phyloP scores from a whole-genome alignment of 345 rosid genomes.

The Balakata baccata region DNA sequence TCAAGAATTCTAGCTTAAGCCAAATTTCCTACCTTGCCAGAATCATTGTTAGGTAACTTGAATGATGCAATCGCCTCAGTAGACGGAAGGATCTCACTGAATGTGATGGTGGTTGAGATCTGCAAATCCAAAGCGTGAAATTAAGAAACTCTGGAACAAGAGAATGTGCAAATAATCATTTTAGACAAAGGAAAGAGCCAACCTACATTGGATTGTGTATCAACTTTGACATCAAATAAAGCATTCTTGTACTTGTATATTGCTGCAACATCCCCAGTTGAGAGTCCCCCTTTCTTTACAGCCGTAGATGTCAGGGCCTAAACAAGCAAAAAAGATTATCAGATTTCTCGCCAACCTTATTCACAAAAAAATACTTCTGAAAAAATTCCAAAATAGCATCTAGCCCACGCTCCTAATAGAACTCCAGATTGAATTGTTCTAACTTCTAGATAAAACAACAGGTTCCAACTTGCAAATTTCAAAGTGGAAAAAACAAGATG shows the following conservation, averaged over 20 bases:
- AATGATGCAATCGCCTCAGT: constrained; percentile 75
- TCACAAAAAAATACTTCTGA: neutral
- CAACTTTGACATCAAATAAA: constrained; percentile 70
- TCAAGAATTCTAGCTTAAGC: constrained; percentile 3
- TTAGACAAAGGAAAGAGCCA: constrained; percentile 5
- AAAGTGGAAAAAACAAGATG: no score
- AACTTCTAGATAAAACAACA: no score
- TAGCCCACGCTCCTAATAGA: neutral
- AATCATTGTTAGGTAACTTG: constrained; percentile 70
- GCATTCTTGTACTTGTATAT: constrained; percentile 71
- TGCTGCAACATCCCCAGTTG: constrained; percentile 72
- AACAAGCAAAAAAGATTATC: constrained; percentile 6
- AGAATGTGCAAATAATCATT: neutral
- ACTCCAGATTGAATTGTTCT: neutral
- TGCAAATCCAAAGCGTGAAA: constrained; percentile 30
- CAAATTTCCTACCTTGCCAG: constrained; percentile 65
- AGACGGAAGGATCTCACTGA: constrained; percentile 71
- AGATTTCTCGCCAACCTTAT: neutral
- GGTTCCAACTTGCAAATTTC: neutral
- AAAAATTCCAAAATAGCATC: neutral
- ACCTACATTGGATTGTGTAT: constrained; percentile 74
- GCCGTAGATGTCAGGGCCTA: constrained; percentile 85
- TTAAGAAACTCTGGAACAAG: constrained; percentile 6
- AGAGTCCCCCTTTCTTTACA: constrained; percentile 70
- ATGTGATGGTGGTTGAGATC: constrained; percentile 65